These are phyloP conservation scores for grape (Vitis vinifera) DNA, from an alignment of 164 flowering plant species.

Conservation along the genomic window DNA sequence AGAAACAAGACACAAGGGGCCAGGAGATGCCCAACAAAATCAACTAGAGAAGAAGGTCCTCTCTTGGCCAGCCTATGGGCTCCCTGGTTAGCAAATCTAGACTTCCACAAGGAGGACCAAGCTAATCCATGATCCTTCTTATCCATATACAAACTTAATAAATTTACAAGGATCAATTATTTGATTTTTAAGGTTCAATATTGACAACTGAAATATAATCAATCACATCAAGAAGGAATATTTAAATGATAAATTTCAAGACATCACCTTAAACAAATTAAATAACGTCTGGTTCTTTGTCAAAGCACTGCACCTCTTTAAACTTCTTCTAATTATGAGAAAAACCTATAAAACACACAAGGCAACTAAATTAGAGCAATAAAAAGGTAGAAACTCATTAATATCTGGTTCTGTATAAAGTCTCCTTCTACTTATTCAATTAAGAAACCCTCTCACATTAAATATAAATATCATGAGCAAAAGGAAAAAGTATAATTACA, in stretches of 20 bases:
- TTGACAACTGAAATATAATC: neutral
- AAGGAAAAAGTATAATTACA: neutral
- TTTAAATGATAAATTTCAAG: constrained; percentile 1
- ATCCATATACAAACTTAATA: no score
- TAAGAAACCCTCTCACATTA: neutral
- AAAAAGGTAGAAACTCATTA: neutral
- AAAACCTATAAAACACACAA: constrained; percentile 52
- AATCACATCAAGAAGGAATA: neutral
- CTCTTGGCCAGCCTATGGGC: no score
- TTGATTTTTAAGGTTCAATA: no score
- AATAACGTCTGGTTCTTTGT: constrained; percentile 88
- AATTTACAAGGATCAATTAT: no score
- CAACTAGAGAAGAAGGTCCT: no score
- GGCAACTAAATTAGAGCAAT: neutral
- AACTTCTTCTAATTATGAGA: constrained; percentile 84
- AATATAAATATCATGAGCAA: neutral
- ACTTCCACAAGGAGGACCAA: no score
- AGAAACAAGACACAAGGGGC: no score
- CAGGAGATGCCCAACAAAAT: no score
- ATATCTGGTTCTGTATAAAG: neutral
- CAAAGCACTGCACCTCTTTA: constrained; percentile 93
- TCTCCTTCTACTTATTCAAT: no score
- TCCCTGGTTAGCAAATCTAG: no score
- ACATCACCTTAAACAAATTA: constrained; percentile 80
- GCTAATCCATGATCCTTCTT: no score